Conservation (phyloP, 495 filamentous ascomycete genomes). For the Penicillium verhagenii region DNA sequence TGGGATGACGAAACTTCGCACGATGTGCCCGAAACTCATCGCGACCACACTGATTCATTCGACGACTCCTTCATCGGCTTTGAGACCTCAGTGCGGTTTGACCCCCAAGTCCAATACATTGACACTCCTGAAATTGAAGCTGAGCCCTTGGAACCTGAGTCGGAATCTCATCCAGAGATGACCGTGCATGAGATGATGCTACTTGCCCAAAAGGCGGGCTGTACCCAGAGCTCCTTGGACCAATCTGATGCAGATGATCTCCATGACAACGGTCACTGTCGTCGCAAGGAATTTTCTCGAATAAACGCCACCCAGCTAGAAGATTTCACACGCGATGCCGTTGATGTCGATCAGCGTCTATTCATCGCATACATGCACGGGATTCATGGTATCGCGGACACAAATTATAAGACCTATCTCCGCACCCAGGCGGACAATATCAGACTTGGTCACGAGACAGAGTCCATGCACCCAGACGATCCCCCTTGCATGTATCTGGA, state of each 20-base stretch:
- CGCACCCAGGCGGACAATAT: constrained; percentile 38
- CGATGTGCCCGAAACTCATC: constrained; percentile 31
- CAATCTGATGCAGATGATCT: constrained; percentile 21
- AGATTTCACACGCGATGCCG: constrained; percentile 38
- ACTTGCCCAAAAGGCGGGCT: constrained; percentile 28
- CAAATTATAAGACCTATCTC: constrained; percentile 35
- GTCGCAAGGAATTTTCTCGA: constrained; percentile 14
- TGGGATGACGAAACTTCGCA: constrained; percentile 39
- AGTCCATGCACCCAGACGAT: constrained; percentile 38
- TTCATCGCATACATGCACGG: constrained; percentile 49
- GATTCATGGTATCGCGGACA: constrained; percentile 38
- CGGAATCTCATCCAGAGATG: constrained; percentile 24
- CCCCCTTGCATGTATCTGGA: constrained; percentile 38
- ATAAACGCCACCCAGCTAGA: constrained; percentile 29
- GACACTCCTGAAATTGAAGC: constrained; percentile 23
- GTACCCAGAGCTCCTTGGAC: constrained; percentile 7
- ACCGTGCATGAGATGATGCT: constrained; percentile 49
- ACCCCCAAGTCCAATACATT: constrained; percentile 38
- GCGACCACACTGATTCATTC: constrained; percentile 36
- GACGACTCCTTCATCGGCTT: constrained; percentile 46
- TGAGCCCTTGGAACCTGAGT: constrained; percentile 27
- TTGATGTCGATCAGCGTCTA: constrained; percentile 41
- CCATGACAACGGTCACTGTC: constrained; percentile 13
- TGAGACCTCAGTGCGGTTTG: constrained; percentile 40
- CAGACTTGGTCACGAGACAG: constrained; percentile 33